Base-by-base conservation (phyloP, 108 stramenopile genomes). In the Bacterosira constricta region DNA sequence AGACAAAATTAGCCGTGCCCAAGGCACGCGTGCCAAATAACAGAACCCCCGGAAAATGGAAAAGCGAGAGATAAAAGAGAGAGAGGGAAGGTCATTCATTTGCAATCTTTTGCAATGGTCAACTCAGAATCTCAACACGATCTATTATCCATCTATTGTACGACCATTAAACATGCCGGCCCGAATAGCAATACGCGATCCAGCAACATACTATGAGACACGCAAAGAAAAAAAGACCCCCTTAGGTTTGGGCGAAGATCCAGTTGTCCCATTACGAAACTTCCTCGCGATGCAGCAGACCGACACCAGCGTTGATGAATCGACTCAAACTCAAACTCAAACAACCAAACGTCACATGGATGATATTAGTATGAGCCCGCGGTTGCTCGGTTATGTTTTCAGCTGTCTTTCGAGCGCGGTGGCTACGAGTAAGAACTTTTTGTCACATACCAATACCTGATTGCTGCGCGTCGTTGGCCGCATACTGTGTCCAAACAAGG, bases 301-400 rank as follows among this genome's bases (percentile, higher is more conserved):
- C n/a, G n/a, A n/a, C n/a, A n/a, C n/a, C n/a, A n/a, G n/a, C n/a
- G n/a, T n/a, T n/a, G n/a, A n/a, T n/a, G 15, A 37, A 17, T 4
- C 64, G 15, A 37, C 50, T 13, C 45, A 34, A 42, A 13, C 64
- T 20, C 3, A 30, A 23, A 34, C 23, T 7, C 51, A 36, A 4
- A 34, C 62, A 12, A 38, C 39, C 37, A 34, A 29, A 12, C 55
- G 37, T 41, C 39, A 30, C 2, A 54, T 34, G 21, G 54, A 62
- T 31, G 71, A 73, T 44, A 63, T 64, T 1, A 64, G 63, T 41
- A 62, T 63, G 4, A 73, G 71, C 38, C 71, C 71, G 13, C 13
- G 71, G 41, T 47, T 73, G 25, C 41, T 63, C 0, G 71, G 71
- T 37, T 73, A 73, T 44, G 41, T 63, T 15, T 63, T 73, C 23